phyloP scores from a whole-genome alignment of 345 rosid species.

The Rhizophora mangle region DNA sequence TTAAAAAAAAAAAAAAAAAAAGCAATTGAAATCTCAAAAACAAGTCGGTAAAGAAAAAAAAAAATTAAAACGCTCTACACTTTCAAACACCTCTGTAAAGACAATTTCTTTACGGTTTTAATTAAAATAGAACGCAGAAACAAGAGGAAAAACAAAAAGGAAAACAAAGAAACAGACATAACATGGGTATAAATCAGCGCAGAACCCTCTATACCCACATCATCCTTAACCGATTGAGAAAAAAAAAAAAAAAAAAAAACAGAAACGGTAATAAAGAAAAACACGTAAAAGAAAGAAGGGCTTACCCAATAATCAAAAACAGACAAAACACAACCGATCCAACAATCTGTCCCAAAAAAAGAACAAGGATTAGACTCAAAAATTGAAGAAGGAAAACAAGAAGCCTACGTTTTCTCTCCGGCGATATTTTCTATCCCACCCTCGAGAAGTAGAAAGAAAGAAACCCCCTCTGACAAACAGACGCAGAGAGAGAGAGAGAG shows the following conservation, averaged over 20 bases:
- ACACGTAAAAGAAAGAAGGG: not conserved
- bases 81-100: not conserved
- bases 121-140: conserved; percentile 12
- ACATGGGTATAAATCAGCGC: not conserved
- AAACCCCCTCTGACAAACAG: conserved; percentile 8
- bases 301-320: conserved; percentile 29
- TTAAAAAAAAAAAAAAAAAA: no score
- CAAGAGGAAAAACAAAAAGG: not conserved
- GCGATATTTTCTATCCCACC: conserved; percentile 15
- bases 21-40: not conserved
- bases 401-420: conserved; percentile 3
- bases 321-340: conserved; percentile 25
- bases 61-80: no score
- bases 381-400: not conserved
- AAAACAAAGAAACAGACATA: not conserved
- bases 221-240: conserved; percentile 26
- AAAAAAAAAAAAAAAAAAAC: not conserved
- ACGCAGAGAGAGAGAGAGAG: not conserved
- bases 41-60: not conserved
- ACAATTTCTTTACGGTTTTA: not conserved
- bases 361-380: not conserved
- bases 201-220: conserved; percentile 7
- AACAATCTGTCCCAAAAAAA: conserved; percentile 11
- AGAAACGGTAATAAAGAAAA: not conserved
- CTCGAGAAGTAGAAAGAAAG: conserved; percentile 22